phyloP scores from a whole-genome alignment of 495 filamentous ascomycete genomes.

The Glonium stellatum region DNA sequence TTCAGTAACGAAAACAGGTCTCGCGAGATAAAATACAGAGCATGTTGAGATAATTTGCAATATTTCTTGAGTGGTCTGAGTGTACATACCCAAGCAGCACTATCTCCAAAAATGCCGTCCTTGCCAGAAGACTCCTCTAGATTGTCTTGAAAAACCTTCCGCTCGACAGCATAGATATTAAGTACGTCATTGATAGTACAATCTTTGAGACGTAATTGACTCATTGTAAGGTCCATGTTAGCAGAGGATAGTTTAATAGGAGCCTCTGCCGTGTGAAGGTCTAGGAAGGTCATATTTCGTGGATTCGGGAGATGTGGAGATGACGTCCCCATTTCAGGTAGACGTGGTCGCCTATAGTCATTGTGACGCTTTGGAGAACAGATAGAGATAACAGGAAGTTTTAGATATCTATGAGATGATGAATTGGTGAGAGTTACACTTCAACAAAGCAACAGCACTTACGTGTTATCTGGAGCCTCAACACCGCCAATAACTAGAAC shows the following conservation, averaged over 20 bases:
- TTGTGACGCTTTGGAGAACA: too few species aligned
- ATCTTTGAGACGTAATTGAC: constrained; percentile 10
- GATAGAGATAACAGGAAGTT: too few species aligned
- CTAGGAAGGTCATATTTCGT: constrained; percentile 15
- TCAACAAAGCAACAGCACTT: too few species aligned
- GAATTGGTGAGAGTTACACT: too few species aligned
- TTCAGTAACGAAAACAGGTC: too few species aligned
- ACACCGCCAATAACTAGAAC: constrained; percentile 4
- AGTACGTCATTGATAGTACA: constrained; percentile 28
- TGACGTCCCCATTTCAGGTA: background rate
- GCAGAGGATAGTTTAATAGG: constrained; percentile 23
- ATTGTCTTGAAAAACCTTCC: constrained; percentile 1
- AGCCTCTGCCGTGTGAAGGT: constrained; percentile 22
- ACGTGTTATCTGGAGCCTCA: background rate
- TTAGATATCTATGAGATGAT: too few species aligned
- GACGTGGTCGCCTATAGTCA: too few species aligned
- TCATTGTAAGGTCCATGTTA: constrained; percentile 1
- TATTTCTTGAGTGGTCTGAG: background rate
- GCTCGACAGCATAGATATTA: constrained; percentile 30
- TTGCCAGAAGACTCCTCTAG: constrained; percentile 16
- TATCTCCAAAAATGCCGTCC: constrained; percentile 25
- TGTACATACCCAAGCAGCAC: constrained; percentile 19
- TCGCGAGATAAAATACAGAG: too few species aligned
- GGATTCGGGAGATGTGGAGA: constrained; percentile 2
- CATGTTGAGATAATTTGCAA: too few species aligned